Conservation (phyloP, 257 asterid genomes). For the Cynanchum wilfordii region DNA sequence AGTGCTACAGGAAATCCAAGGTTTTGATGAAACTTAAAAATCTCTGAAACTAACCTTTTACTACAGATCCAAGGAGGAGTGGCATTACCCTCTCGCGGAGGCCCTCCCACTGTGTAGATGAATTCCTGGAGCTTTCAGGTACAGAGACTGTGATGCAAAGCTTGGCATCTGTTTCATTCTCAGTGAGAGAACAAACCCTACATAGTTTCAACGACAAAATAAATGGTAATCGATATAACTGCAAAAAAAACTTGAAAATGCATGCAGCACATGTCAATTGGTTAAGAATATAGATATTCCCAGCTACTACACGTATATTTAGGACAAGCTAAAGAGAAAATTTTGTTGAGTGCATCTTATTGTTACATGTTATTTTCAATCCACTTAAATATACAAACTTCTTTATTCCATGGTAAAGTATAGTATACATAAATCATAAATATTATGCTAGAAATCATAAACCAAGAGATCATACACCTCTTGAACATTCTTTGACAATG, state of each 20-base stretch:
- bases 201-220: slow-evolving; percentile 26
- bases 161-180: slow-evolving; percentile 22
- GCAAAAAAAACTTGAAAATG: neutral
- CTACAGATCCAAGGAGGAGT: slow-evolving; percentile 58
- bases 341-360: neutral
- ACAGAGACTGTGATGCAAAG: slow-evolving; percentile 60
- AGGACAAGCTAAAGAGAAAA: neutral
- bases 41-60: slow-evolving; percentile 59
- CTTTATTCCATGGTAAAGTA: neutral
- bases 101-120: slow-evolving; percentile 25
- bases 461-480: neutral
- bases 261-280: neutral
- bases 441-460: neutral
- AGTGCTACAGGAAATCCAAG: neutral
- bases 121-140: slow-evolving; percentile 27
- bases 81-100: slow-evolving; percentile 73
- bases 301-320: neutral
- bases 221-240: slow-evolving; percentile 3
- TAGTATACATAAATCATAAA: neutral
- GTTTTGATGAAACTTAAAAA: slow-evolving; percentile 1
- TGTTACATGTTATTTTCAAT: neutral
- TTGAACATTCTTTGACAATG: neutral
- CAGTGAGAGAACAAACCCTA: slow-evolving; percentile 59
- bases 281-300: neutral
- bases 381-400: neutral